Evolutionary conservation across 1,284 basidiomycete genomes (phyloP).

Genomic region (Meripilus lineatus): DNA sequence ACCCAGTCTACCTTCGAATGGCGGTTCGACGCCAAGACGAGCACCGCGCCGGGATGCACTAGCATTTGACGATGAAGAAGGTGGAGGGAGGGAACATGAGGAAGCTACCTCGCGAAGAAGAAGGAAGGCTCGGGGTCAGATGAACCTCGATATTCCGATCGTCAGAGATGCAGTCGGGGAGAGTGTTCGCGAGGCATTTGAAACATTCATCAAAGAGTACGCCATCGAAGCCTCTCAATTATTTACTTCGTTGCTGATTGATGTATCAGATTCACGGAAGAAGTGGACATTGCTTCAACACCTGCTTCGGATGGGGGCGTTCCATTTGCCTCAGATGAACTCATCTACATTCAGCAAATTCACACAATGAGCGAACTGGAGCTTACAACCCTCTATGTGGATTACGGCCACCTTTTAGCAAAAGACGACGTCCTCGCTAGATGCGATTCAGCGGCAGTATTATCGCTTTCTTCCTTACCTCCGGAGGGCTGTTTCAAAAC

Average conservation of each 20-base stretch:
- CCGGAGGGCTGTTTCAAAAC: constrained; percentile 84
- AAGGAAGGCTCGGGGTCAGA: constrained; percentile 41
- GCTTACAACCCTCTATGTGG: constrained; percentile 93
- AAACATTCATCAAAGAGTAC: constrained; percentile 86
- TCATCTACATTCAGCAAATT: constrained; percentile 88
- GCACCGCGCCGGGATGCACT: constrained; percentile 49
- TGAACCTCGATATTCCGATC: constrained; percentile 67
- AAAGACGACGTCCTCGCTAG: constrained; percentile 89
- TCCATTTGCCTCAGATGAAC: constrained; percentile 54
- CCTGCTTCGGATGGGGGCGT: constrained; percentile 65
- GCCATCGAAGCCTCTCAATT: too few species aligned
- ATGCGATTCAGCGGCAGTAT: constrained; percentile 92
- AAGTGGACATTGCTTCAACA: constrained; percentile 68
- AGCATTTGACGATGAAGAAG: constrained; percentile 53
- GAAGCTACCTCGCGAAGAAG: constrained; percentile 19
- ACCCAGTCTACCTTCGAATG: constrained; percentile 40
- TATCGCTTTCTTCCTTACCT: constrained; percentile 96
- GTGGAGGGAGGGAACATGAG: constrained; percentile 40
- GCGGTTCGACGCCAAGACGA: constrained; percentile 37
- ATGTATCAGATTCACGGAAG: constrained; percentile 70
- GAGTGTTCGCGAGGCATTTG: constrained; percentile 87
- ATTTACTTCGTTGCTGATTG: too few species aligned
- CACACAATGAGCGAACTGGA: constrained; percentile 91
- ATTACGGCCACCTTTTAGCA: constrained; percentile 88
- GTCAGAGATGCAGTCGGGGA: constrained; percentile 93